These are phyloP conservation scores for Trichosporon sp. DNA, from an alignment of 1,284 basidiomycete genomes.

Conservation along the genomic window DNA sequence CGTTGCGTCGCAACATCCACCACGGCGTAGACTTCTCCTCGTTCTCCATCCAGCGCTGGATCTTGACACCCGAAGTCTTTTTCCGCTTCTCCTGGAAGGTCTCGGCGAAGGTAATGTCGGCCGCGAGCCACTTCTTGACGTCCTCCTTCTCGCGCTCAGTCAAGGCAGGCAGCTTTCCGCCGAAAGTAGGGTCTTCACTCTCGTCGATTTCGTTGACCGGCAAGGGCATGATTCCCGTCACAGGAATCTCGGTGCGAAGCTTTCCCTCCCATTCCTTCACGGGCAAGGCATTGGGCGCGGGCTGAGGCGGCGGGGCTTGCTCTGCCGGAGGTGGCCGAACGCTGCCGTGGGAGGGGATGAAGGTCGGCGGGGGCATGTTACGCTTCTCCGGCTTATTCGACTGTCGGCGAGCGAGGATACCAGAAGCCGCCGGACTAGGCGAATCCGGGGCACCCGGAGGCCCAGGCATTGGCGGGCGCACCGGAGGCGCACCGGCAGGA, in stretches of 20 bases:
- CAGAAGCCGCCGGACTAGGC: slow-evolving; percentile 1
- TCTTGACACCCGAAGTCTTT: slow-evolving; percentile 30
- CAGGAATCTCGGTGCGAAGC: slow-evolving; percentile 58
- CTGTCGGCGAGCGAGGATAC: slow-evolving; percentile 14
- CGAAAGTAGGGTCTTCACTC: slow-evolving; percentile 51
- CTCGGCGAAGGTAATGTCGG: slow-evolving; percentile 52
- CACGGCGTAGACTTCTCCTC: slow-evolving; percentile 51
- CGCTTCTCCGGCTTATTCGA: slow-evolving; percentile 11
- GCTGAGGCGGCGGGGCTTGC: not conserved
- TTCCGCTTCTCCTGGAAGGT: slow-evolving; percentile 43
- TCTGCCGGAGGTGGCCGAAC: slow-evolving; percentile 19
- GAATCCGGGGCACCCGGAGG: slow-evolving; percentile 1
- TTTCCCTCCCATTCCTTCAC: slow-evolving; percentile 44
- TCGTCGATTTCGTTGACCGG: slow-evolving; percentile 54
- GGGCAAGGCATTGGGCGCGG: slow-evolving; percentile 25
- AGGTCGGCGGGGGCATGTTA: slow-evolving; percentile 40
- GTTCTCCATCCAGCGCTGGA: slow-evolving; percentile 49
- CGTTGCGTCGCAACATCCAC: slow-evolving; percentile 42
- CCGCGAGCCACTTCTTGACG: slow-evolving; percentile 57
- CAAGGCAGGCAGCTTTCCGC: slow-evolving; percentile 58
- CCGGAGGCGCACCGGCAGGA: not conserved
- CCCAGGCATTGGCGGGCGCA: slow-evolving; percentile 11
- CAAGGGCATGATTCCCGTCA: slow-evolving; percentile 63
- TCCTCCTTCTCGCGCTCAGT: slow-evolving; percentile 52
- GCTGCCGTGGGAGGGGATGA: slow-evolving; percentile 26